Conservation (phyloP, 2,329 filamentous ascomycete species). For the Beauveria scarabaeidicola region DNA sequence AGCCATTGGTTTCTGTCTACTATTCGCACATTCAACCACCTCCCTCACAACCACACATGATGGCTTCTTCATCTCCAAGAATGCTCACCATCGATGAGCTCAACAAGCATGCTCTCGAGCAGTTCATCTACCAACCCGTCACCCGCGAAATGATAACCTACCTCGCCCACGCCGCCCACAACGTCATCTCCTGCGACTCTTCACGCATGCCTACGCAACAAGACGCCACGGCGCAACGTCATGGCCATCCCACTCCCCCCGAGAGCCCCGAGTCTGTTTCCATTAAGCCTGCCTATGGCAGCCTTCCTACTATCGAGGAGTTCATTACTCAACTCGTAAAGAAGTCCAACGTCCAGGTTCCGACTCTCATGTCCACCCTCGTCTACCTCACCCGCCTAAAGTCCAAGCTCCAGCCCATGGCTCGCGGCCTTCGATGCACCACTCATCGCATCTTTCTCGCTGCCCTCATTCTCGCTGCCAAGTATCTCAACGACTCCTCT, state of each 20-base stretch:
- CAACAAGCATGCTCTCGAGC: conserved; percentile 68
- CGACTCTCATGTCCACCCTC: conserved; percentile 92
- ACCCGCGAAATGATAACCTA: conserved; percentile 69
- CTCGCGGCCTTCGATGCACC: conserved; percentile 93
- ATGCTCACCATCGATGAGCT: conserved; percentile 44
- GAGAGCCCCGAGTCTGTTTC: conserved; percentile 32
- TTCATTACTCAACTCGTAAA: conserved; percentile 91
- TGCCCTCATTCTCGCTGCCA: conserved; percentile 75
- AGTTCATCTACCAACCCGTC: conserved; percentile 72
- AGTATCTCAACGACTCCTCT: conserved; percentile 97
- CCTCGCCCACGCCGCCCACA: conserved; percentile 63
- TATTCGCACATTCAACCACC: background rate
- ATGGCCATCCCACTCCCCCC: conserved; percentile 41
- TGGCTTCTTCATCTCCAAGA: conserved; percentile 33
- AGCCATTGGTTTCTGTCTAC: background rate
- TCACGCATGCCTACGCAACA: conserved; percentile 42
- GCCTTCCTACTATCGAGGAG: conserved; percentile 71
- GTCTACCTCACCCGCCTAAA: conserved; percentile 86
- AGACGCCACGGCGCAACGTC: conserved; percentile 20
- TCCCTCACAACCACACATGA: conserved; percentile 22
- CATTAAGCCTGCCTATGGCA: conserved; percentile 37
- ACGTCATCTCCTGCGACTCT: conserved; percentile 73
- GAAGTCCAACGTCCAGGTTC: conserved; percentile 91
- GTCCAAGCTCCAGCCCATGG: conserved; percentile 79
- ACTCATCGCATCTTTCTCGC: conserved; percentile 97